Conservation (phyloP, 805 yeast species). For the Saccharomycopsis fermentans region DNA sequence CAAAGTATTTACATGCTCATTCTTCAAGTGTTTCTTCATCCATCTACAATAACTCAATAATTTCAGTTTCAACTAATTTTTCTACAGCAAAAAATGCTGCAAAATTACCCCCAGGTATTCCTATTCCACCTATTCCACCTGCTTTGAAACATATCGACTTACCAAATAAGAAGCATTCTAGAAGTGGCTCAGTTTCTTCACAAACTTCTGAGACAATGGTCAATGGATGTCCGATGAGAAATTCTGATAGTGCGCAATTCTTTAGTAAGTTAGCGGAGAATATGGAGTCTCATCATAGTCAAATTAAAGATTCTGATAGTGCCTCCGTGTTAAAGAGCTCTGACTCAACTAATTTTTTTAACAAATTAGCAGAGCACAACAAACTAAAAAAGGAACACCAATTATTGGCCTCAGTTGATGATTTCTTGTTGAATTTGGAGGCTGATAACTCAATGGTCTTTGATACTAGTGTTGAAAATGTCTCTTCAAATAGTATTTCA, state of each 20-base stretch:
- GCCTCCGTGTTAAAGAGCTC: background rate
- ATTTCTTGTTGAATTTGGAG: background rate
- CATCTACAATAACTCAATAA: background rate
- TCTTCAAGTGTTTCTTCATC: background rate
- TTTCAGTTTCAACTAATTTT: background rate
- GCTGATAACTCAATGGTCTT: background rate
- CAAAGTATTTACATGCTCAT: background rate
- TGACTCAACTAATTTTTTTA: background rate
- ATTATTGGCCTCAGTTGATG: background rate
- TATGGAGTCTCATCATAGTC: background rate
- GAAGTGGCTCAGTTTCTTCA: background rate
- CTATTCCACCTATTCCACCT: background rate
- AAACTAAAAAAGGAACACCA: background rate
- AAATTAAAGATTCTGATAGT: background rate
- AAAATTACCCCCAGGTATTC: background rate
- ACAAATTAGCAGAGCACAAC: background rate
- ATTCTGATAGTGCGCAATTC: background rate
- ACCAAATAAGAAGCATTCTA: background rate
- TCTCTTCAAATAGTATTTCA: background rate
- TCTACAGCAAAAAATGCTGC: background rate
- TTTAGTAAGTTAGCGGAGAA: background rate
- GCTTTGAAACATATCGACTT: background rate
- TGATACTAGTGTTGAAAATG: background rate
- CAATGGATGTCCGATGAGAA: background rate
- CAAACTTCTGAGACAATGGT: background rate